Evolutionary conservation across 495 filamentous ascomycete species (phyloP), one percentile per base, ranked within the genome.

Genomic region (Hypoxylon subgilvum): DNA sequence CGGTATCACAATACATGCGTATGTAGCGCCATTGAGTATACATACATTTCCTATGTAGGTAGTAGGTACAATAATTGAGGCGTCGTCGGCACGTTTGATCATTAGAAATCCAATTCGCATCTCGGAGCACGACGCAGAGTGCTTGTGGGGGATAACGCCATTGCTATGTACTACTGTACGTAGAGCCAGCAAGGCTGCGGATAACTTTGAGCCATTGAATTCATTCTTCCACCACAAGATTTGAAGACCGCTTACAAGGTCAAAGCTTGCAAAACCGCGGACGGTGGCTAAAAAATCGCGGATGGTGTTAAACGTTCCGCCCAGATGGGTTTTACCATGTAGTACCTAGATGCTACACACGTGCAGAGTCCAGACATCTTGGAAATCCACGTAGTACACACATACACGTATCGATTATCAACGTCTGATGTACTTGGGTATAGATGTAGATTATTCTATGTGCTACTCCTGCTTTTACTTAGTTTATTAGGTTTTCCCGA

Each of bases 291-390:
- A n/a, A 52, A 38, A 13, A 23, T 51, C 36, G 40, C 31, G 49
- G 60, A 45, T 49, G 23, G 22, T 44, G 40, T 52, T 51, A 40
- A 47, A 58, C 53, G 60, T 63, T 57, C 53, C 54, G 55, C 44
- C 12, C 50, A 55, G 48, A 59, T 51, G 54, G 54, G 54, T 44
- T 54, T 49, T 38, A 38, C 34, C n/a, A 34, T 30, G 27, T 30
- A 34, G 31, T 34, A 34, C 31, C 31, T 34, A 41, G 4, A 2
- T 9, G 39, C 18, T 41, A n/a, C n/a, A n/a, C n/a, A n/a, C n/a
- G n/a, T n/a, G n/a, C n/a, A n/a, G n/a, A n/a, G n/a, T n/a, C n/a
- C n/a, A n/a, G n/a, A n/a, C n/a, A n/a, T n/a, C n/a, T n/a, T n/a
- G n/a, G n/a, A n/a, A n/a, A n/a, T n/a, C n/a, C n/a, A n/a, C n/a